Base-by-base conservation (phyloP, 208 protist species). In the Polymyxa betae region DNA sequence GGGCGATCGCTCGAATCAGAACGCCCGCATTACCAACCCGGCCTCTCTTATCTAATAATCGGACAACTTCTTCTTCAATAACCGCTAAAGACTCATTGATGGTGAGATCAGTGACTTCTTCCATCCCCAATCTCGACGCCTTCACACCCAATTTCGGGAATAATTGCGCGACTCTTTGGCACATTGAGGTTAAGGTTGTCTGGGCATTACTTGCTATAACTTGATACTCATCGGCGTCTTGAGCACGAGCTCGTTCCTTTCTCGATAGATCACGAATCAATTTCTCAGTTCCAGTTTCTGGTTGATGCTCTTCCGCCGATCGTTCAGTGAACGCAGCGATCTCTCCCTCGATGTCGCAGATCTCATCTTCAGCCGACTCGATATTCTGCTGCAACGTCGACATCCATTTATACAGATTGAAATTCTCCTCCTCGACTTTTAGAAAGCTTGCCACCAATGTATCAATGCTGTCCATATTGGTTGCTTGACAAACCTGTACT, bases 341-440 rank as follows among this genome's bases (percentile, higher is more conserved):
- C 46, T 88, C 77, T 16, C 20, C 46, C 35, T 88, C 20, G 35
- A 29, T 24, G 77, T 16, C 46, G 77, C 16, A 16, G 46, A 88
- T 88, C 40, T 40, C 35, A 24, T 88, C 77, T 16, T 88, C 77
- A 24, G 43, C 35, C 46, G 40, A 49, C 77, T 88, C 77, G 77
- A 88, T 88, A 24, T 29, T n/a, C 20, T 40, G 20, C 40, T 68
- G 35, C 35, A 88, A 24, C 20, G 35, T 29, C 20, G 20, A 16
- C 20, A 88, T 68, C 46, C 43, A n/a, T 24, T 88, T 88, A n/a
- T 77, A 88, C 46, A 88, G 77, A 24, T 88, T 16, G 46, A 88
- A 88, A 29, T 88, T 88, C 20, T 68, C 46, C 46, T 88, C 77
- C 46, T 88, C 77, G 77, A 24, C 46, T n/a, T 88, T 68, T n/a